Base-by-base conservation (phyloP, 139 green algal species). In the Volvox africanus region DNA sequence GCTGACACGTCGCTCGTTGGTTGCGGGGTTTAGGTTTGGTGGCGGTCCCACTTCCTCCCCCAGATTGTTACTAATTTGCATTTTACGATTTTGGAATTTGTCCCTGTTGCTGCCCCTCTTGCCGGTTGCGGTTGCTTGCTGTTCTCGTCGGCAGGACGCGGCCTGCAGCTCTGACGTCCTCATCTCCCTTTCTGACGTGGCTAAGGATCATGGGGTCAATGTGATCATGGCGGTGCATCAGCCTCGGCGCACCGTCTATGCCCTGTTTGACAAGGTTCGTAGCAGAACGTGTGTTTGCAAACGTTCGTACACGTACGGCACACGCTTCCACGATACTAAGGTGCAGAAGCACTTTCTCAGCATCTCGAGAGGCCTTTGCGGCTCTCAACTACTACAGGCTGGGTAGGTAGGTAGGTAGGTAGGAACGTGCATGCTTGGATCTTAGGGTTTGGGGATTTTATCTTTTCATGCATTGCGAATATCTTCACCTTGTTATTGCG, bases 201-300 rank as follows among this genome's bases (percentile, higher is more conserved):
- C 95, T 0, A 81, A 85, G 13, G 82, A 96, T 61, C 95, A 69
- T 2, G 95, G 24, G 1, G 96, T 97, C 93, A 97, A 93, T 68
- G 91, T 99, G 22, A 88, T 97, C 9, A 94, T 92, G 6, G 95
- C 94, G 21, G 90, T 93, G 80, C 94, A 96, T 75, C 92, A 94
- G 90, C 93, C 93, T 0, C 92, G 90, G 13, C 91, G 82, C 61
- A 88, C 80, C 2, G 86, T 61, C 19, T 97, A 96, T 75, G 75
- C 87, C 37, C 82, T 97, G 33, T 98, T 98, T 87, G 93, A 97
- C 90, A 80, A 97, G 93, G 65, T 73, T 2, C 21, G 65, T 73
- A 28, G 65, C 65, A 24, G 65, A 9, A 12, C 65, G 89, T 79
- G 9, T 79, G 71, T 79, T n/a, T 35, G 20, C 6, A 79, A 17